Percentiles rank a stretch among this genome's conserved stretches.
Conservation (phyloP, 805 yeast species). For the Starmerella geochares region DNA sequence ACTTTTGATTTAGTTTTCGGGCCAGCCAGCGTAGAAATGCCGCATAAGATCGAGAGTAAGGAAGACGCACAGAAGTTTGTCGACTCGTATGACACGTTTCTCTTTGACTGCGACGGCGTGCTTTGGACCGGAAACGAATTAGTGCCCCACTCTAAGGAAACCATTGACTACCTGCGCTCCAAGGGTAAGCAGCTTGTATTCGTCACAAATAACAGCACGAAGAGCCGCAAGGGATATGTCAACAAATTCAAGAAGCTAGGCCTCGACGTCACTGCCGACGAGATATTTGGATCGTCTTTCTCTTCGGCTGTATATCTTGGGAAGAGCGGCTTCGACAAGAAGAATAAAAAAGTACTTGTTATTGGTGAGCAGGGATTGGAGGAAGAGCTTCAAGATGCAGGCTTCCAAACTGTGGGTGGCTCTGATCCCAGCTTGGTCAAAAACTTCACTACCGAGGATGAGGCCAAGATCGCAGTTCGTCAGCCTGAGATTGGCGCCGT, state of each 20-base stretch:
- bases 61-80: slow-evolving; percentile 39
- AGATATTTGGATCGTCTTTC: slow-evolving; percentile 84
- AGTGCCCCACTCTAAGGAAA: slow-evolving; percentile 69
- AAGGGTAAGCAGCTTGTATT: slow-evolving; percentile 62
- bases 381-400: slow-evolving; percentile 64
- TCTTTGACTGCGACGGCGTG: slow-evolving; percentile 97
- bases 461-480: slow-evolving; percentile 33
- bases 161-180: slow-evolving; percentile 48
- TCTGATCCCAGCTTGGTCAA: slow-evolving; percentile 49
- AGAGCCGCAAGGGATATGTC: slow-evolving; percentile 68
- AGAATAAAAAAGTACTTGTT: slow-evolving; percentile 69
- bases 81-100: slow-evolving; percentile 64
- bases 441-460: slow-evolving; percentile 45
- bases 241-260: slow-evolving; percentile 60
- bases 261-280: slow-evolving; percentile 40
- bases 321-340: slow-evolving; percentile 61
- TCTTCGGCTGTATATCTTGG: slow-evolving; percentile 81
- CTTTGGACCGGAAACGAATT: slow-evolving; percentile 82
- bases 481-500: slow-evolving; percentile 80
- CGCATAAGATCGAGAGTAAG: slow-evolving; percentile 22
- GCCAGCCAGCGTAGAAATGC: background rate
- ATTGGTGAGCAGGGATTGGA: slow-evolving; percentile 82
- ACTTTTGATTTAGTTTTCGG: too few species aligned
- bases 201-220: slow-evolving; percentile 93
- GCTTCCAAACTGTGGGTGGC: slow-evolving; percentile 75